phyloP scores from a whole-genome alignment of 2,329 filamentous ascomycete genomes.

The Aureobasidium lini region DNA sequence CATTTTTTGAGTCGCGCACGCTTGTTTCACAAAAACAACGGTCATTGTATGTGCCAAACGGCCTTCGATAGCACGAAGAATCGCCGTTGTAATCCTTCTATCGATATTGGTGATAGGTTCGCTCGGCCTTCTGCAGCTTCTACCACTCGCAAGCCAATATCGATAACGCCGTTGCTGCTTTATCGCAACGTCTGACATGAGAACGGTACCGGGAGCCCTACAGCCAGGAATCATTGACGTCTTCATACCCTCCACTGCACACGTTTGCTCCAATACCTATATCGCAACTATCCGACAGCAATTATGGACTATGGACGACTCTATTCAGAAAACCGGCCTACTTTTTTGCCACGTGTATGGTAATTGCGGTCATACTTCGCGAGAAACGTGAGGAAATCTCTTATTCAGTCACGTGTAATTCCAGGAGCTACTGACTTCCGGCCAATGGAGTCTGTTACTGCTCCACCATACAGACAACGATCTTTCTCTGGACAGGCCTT shows the following conservation, averaged over 20 bases:
- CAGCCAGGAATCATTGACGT: conserved; percentile 1
- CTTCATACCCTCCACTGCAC: not conserved
- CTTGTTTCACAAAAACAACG: conserved; percentile 7
- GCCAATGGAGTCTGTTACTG: not conserved
- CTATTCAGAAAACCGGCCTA: not conserved
- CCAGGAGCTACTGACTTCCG: conserved; percentile 1
- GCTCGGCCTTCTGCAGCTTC: conserved; percentile 1
- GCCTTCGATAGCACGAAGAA: conserved; percentile 13
- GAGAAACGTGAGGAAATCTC: not conserved
- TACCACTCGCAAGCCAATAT: conserved; percentile 8
- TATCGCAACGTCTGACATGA: conserved; percentile 10
- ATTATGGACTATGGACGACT: not conserved
- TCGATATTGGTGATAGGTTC: conserved; percentile 11
- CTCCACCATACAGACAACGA: conserved; percentile 7
- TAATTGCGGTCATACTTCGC: not conserved
- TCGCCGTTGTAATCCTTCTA: conserved; percentile 11
- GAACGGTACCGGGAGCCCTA: conserved; percentile 2
- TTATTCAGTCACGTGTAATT: not conserved
- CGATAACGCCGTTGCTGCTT: conserved; percentile 11
- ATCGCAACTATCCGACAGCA: not conserved
- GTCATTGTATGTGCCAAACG: conserved; percentile 7
- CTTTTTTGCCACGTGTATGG: not conserved
- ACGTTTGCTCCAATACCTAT: conserved; percentile 9
- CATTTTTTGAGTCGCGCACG: not conserved
- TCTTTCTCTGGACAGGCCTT: not conserved